Base-by-base conservation (phyloP, 441 rosid species). In the Omphalea diandra region DNA sequence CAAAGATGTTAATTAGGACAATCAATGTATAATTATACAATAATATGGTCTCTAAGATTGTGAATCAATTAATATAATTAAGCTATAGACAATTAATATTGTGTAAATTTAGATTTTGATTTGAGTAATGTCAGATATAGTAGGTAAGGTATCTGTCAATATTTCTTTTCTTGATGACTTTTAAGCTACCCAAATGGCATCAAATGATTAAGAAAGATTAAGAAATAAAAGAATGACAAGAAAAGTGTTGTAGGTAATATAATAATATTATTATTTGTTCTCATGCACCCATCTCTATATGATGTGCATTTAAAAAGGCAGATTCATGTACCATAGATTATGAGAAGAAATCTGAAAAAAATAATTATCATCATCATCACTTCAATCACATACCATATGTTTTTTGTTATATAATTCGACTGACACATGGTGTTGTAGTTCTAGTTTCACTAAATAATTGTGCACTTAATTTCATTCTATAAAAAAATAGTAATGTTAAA, bases 121-220 rank as follows among this genome's bases (percentile, higher is more conserved):
- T 14, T 31, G 71, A 75, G 67, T 31, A 58, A 27, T 17, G 31
- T 52, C 20, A 57, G 69, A 71, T 67, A 35, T 29, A 71, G 72
- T 62, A 61, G 79, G 73, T 67, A 47, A 18, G 61, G 69, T 24
- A 76, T 76, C 76, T 40, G 29, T 41, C 47, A 5, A 55, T 4
- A 35, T 67, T 66, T 61, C 67, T 71, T 71, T 67, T 63, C 67
- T 61, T 0, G 61, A 63, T 44, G 75, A 66, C 75, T 76, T 76
- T 76, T 61, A 47, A 76, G 69, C 76, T 32, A 24, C 4, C 70
- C 44, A 27, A 18, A 55, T 63, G 60, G 54, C 67, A 73, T 68
- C 62, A 62, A 68, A 55, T 68, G 67, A 67, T 67, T 63, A 35
- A 35, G 59, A 54, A 74, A 58, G 43, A 53, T 62, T 33, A 32